phyloP scores from a whole-genome alignment of 2,329 filamentous ascomycete genomes.

The Stachybotrys chartarum region DNA sequence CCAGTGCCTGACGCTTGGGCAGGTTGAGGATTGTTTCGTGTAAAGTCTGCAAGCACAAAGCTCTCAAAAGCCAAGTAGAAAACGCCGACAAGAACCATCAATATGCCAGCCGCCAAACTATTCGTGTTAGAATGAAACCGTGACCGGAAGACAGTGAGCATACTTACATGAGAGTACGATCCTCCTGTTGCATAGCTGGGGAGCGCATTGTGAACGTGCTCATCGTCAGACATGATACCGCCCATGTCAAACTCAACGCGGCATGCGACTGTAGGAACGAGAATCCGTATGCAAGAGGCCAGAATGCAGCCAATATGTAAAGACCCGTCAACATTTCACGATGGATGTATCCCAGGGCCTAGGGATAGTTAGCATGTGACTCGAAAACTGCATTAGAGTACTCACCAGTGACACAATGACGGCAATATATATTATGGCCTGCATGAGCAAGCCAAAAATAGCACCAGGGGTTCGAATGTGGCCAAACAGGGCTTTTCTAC shows the following conservation, averaged over 20 bases:
- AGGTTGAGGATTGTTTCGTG: slow-evolving; percentile 11
- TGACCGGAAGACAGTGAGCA: neutral
- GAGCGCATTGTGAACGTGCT: slow-evolving; percentile 77
- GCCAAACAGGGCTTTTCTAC: slow-evolving; percentile 60
- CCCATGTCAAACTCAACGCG: slow-evolving; percentile 63
- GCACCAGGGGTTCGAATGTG: slow-evolving; percentile 56
- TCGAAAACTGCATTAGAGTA: slow-evolving; percentile 5
- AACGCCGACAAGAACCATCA: slow-evolving; percentile 73
- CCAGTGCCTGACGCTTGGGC: slow-evolving; percentile 9
- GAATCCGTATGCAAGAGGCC: slow-evolving; percentile 69
- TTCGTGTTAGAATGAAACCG: neutral
- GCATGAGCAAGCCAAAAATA: slow-evolving; percentile 52
- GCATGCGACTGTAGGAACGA: slow-evolving; percentile 63
- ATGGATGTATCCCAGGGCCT: slow-evolving; percentile 89
- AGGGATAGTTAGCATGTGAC: slow-evolving; percentile 3
- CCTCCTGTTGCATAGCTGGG: slow-evolving; percentile 79
- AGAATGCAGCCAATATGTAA: slow-evolving; percentile 69
- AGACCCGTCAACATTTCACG: slow-evolving; percentile 79
- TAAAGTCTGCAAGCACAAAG: slow-evolving; percentile 39
- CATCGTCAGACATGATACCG: slow-evolving; percentile 71
- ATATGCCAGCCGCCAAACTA: slow-evolving; percentile 64
- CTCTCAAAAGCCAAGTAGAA: slow-evolving; percentile 78
- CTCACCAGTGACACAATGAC: slow-evolving; percentile 72
- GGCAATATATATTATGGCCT: slow-evolving; percentile 60
- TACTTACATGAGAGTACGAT: slow-evolving; percentile 64